Base-by-base conservation (phyloP, 2,329 filamentous ascomycete genomes). In the Colletotrichum neosansevieriae region DNA sequence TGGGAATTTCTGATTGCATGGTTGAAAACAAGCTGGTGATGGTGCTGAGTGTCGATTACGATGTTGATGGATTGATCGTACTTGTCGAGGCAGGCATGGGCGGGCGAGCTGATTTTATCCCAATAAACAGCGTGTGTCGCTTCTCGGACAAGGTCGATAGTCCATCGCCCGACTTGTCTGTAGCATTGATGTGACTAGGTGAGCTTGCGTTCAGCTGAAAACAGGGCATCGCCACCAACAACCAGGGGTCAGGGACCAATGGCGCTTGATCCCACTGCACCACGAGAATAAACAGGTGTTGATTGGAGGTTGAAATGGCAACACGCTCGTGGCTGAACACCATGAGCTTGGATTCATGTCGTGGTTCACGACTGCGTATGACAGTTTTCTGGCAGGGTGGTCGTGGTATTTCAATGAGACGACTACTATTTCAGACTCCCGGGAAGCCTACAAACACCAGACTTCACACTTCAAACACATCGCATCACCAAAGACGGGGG, bases 151-250 rank as follows among this genome's bases (percentile, higher is more conserved):
- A 38, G 36, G 13, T 38, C 11, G 36, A 15, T 6, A 38, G 36
- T 2, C 36, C 36, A 38, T 38, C 13, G 36, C 36, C 36, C 3
- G 36, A 15, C 3, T 12, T 38, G 12, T 12, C 13, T n/a, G 40
- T 19, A 32, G 32, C 40, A 19, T 40, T n/a, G 58, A 5, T 50
- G 17, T 21, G 11, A 7, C n/a, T 58, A 29, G 13, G 32, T 38
- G 53, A 47, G 15, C 29, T 19, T 59, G 65, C 65, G 58, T 68
- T 17, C 29, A 59, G 60, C 65, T 68, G 40, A 19, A 34, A 67
- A 60, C 45, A 68, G 45, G 53, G 60, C 53, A 58, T 58, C 13
- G 60, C 65, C 53, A 65, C 53, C 60, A 65, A 60, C 45, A 54
- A 6, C 6, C 32, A 36, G 51, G 65, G 65, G 12, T 34, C 21